Evolutionary conservation across 306 rosid species (phyloP), one percentile per base, ranked within the genome.

Genomic region (Vachellia collinsii): DNA sequence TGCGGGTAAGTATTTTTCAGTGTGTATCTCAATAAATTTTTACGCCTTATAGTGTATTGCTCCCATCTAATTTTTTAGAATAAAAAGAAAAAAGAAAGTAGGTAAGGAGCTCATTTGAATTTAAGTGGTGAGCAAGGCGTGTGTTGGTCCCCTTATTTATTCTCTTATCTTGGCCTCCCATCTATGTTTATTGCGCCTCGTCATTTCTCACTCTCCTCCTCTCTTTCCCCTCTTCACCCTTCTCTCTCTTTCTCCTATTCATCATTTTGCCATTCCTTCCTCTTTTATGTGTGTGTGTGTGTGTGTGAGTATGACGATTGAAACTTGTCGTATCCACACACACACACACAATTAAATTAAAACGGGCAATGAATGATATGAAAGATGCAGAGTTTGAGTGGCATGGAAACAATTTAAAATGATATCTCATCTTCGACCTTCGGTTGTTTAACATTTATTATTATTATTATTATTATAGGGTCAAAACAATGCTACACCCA

Each of bases 201-300:
- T 92, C 97, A 87, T 79, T 82, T 77, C 74, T 82, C 97, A 92
- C 93, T 86, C 81, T 72, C 38, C 36, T 6, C 20, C 66, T 61
- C 50, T 67, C 70, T 54, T 77, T 54, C 7, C 46, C 19, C 25
- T 29, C 37, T 25, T 41, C 36, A 48, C n/a, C 74, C 78, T 48
- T 68, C 42, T 8, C 53, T 8, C 53, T 54, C 75, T 63, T 25
- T 46, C 13, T n/a, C 7, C 43, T 23, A 44, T 56, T 72, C 14
- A 43, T 76, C 13, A 11, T 1, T 17, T 11, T 72, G 66, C 70
- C 79, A 74, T 65, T 76, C 9, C 34, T 29, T 29, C 34, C 34
- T 29, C 34, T 29, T 29, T 29, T n/a, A n/a, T n/a, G n/a, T n/a
- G n/a, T n/a, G n/a, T n/a, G 2, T 29, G 2, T 29, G 34, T 29